Percentiles rank a stretch among this genome's conserved stretches.
Evolutionary conservation across 768 basidiomycete genomes (phyloP).

Genomic region (Boletales sp.): DNA sequence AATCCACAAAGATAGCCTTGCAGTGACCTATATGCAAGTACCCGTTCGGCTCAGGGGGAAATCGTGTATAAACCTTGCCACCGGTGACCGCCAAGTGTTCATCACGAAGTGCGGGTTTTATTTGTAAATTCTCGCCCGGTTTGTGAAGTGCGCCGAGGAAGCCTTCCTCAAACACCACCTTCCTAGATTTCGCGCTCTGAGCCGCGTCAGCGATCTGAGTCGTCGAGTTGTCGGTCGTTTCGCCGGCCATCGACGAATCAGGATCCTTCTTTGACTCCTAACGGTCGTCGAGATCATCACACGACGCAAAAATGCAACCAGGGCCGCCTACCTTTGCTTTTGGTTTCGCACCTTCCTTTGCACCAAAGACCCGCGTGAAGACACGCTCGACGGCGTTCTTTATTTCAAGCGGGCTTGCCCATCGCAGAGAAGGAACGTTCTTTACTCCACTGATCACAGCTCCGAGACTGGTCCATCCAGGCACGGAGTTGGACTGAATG

Average conservation of each 20-base stretch:
- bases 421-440: constrained; percentile 59
- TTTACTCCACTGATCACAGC: constrained; percentile 63
- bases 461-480: constrained; percentile 78
- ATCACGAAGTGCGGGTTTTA: constrained; percentile 71
- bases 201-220: constrained; percentile 32
- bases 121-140: constrained; percentile 91
- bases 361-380: constrained; percentile 67
- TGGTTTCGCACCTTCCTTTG: constrained; percentile 61
- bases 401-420: constrained; percentile 81
- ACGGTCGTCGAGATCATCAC: not conserved
- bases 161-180: constrained; percentile 87
- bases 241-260: constrained; percentile 10
- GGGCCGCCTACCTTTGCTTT: constrained; percentile 55
- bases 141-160: constrained; percentile 91
- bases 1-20: constrained; percentile 97
- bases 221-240: constrained; percentile 20
- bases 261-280: constrained; percentile 51
- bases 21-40: constrained; percentile 95
- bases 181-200: constrained; percentile 37
- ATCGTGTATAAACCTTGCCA: constrained; percentile 89
- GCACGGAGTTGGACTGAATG: constrained; percentile 48
- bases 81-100: constrained; percentile 77
- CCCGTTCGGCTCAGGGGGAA: constrained; percentile 98
- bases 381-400: constrained; percentile 76
- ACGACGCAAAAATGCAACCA: not conserved